phyloP scores from a whole-genome alignment of 2,329 filamentous ascomycete species.

The Cordyceps cicadae region DNA sequence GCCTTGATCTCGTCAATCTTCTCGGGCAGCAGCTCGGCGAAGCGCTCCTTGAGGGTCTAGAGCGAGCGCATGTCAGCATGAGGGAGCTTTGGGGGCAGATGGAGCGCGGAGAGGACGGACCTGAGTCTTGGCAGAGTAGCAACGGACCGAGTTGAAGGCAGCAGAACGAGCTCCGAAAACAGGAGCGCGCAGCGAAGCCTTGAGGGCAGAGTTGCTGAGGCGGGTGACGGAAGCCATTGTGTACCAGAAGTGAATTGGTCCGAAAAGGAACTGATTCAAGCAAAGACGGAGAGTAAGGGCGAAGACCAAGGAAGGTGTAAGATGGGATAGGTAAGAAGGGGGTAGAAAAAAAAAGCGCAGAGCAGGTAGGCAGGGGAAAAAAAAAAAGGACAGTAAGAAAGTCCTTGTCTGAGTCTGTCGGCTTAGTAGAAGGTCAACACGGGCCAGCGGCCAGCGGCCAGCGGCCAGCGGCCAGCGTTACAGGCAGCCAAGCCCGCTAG shows the following conservation, averaged over 20 bases:
- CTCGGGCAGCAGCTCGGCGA: constrained; percentile 88
- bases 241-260: constrained; percentile 16
- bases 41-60: constrained; percentile 95
- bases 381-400: neutral
- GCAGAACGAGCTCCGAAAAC: constrained; percentile 60
- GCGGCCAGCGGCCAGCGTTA: neutral
- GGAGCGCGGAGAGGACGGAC: constrained; percentile 38
- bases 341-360: constrained; percentile 16
- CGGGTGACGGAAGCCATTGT: constrained; percentile 80
- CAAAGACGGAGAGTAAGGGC: constrained; percentile 20
- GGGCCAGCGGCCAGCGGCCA: neutral
- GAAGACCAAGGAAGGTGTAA: constrained; percentile 21
- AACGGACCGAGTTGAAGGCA: constrained; percentile 75
- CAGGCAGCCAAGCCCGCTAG: neutral
- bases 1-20: constrained; percentile 99
- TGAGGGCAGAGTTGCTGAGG: constrained; percentile 72
- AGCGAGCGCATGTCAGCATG: constrained; percentile 12
- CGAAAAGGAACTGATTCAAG: constrained; percentile 12
- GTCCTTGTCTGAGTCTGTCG: neutral
- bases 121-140: constrained; percentile 89
- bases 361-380: constrained; percentile 4
- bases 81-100: neutral
- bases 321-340: constrained; percentile 14
- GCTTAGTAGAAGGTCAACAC: constrained; percentile 3
- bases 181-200: constrained; percentile 62